Base-by-base conservation (phyloP, 2,329 filamentous ascomycete genomes). In the Fusarium equiseti region DNA sequence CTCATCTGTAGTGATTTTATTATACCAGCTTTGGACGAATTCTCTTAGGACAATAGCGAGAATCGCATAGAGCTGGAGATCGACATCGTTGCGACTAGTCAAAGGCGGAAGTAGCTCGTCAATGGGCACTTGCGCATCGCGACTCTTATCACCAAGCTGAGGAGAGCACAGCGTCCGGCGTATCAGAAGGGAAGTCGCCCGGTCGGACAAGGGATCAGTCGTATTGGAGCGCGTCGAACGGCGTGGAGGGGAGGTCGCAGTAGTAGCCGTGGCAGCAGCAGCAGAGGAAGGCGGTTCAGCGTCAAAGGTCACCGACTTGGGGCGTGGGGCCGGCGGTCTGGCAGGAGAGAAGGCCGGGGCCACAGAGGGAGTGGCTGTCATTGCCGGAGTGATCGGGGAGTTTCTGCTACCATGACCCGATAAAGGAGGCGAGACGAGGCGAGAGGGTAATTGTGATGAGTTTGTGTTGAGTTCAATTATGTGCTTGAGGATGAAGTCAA, bases 11-110 rank as follows among this genome's bases (percentile, higher is more conserved):
- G 95, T 98, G 79, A 99, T 96, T 79, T 91, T 95, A 71, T 86
- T 87, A 83, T 99, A 99, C 96, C 96, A 99, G 32, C 89, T 90
- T 79, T 96, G 91, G 40, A 99, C 92, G 79, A 94, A 97, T 71
- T 98, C 94, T 76, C 92, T 90, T 75, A 98, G 86, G 67, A 98
- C 90, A 63, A 98, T 92, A 55, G 96, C 92, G 66, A 99, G 90
- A 65, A 98, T 88, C 29, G 93, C 95, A 79, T 98, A 99, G 7
- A 99, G 87, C 81, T 99, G 92, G 60, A 97, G 83, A 80, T 99
- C 96, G 64, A 98, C 89, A 74, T 97, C 94, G 79, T 97, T 97
- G 54, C 94, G 94, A 83, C 94, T 97, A 51, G 95, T 98, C 76
- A 99, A 85, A 42, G 95, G 94, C 63, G 95, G 96, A 48, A 99